Base-by-base conservation (phyloP, 306 rosid species). In the Clitoria ternatea region DNA sequence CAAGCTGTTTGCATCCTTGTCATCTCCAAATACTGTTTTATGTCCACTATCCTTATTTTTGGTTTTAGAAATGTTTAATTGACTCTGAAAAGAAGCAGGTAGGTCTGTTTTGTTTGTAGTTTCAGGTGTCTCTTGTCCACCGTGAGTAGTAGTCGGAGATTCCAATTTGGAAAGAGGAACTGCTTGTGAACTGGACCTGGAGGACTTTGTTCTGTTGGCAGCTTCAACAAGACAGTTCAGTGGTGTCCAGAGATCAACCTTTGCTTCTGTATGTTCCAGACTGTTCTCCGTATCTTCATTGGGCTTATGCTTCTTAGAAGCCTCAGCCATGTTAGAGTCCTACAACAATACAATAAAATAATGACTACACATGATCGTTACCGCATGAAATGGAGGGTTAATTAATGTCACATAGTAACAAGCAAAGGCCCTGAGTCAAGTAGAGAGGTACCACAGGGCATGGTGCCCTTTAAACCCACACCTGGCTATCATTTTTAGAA, bases 191-290 rank as follows among this genome's bases (percentile, higher is more conserved):
- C 75, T 84, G 52, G 77, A 78, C 81, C 88, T 94, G 4, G 91
- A 91, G 37, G 92, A 86, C 84, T 91, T 94, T 44, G 99, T 94
- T 76, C 99, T 80, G 77, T 94, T 94, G 52, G 99, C 99, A 47
- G 92, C 97, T 83, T 94, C 99, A 48, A 94, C 96, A 32, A 94
- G 97, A 80, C 99, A 94, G 85, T 89, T 89, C 82, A 94, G 88
- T 7, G 99, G 99, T 11, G 95, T 94, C 99, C 99, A 94, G 61
- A 94, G 87, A 83, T 94, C 99, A 36, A 72, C 87, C 82, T 94
- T 94, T 40, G 96, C 97, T 69, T 94, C 97, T 47, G 37, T 61
- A 57, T 70, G 73, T 63, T 85, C 93, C 27, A 67, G 77, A 50
- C 73, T 69, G 61, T 77, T 74, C 59, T 83, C 81, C 10, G 27